phyloP scores from a whole-genome alignment of 352 stramenopile genomes.

The Phytopythium vexans region DNA sequence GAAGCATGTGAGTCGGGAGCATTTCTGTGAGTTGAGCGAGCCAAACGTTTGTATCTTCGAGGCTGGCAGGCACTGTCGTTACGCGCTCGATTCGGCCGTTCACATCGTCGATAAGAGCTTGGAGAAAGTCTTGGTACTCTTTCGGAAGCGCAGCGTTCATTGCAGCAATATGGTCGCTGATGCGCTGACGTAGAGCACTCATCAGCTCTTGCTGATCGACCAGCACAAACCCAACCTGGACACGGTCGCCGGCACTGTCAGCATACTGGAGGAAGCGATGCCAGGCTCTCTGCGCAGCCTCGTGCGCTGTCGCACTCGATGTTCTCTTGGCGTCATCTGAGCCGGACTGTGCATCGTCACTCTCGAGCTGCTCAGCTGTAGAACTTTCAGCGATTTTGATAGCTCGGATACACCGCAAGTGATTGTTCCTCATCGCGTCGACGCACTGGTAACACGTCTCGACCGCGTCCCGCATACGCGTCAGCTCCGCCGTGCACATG shows the following conservation, averaged over 20 bases:
- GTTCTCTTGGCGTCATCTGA: background rate
- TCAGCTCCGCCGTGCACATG: conserved; percentile 13
- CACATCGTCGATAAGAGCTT: conserved; percentile 42
- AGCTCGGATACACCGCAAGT: conserved; percentile 27
- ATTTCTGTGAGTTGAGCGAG: conserved; percentile 49
- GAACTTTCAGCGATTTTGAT: conserved; percentile 30
- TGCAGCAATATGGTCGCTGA: conserved; percentile 24
- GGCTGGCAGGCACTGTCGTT: conserved; percentile 55
- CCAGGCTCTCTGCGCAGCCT: conserved; percentile 40
- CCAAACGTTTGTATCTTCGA: conserved; percentile 47
- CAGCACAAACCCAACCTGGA: conserved; percentile 52
- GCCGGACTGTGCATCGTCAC: background rate
- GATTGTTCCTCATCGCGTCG: conserved; percentile 23
- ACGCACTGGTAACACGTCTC: conserved; percentile 31
- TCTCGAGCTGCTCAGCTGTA: background rate
- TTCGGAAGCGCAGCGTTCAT: conserved; percentile 43
- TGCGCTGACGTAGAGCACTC: conserved; percentile 22
- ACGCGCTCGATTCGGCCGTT: conserved; percentile 53
- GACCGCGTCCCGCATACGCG: conserved; percentile 20
- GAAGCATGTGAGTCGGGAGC: conserved; percentile 46
- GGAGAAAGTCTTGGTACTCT: conserved; percentile 51
- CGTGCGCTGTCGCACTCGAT: conserved; percentile 33
- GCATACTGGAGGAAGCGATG: conserved; percentile 31
- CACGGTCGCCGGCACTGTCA: conserved; percentile 13
- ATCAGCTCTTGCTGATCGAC: conserved; percentile 52